Evolutionary conservation across 345 rosid species (phyloP).

Genomic region (Citrus australasica): DNA sequence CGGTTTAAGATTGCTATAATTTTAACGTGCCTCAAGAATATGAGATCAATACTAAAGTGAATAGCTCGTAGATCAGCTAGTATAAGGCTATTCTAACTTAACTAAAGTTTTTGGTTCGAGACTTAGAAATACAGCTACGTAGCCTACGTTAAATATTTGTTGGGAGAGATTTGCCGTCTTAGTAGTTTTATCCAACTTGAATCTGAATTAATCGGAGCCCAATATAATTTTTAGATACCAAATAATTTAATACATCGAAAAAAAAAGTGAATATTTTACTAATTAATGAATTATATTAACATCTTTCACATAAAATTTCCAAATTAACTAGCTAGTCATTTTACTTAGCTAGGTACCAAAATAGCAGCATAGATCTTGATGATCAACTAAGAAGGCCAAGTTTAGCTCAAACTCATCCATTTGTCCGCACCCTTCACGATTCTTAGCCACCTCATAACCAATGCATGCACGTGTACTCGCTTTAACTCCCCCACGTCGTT

Average conservation of each 20-base stretch:
- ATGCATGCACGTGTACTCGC: slow-evolving; percentile 20
- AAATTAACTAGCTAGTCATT: neutral
- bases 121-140: fast-evolving
- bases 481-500: slow-evolving; percentile 12
- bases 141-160: too few relatives aligned
- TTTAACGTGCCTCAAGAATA: too few relatives aligned
- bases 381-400: neutral
- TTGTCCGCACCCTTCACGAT: slow-evolving; percentile 10
- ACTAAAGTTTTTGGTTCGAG: fast-evolving
- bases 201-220: too few relatives aligned
- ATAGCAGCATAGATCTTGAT: neutral
- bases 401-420: slow-evolving; percentile 6
- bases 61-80: fast-evolving
- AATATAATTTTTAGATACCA: too few relatives aligned
- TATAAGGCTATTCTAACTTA: too few relatives aligned
- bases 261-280: too few relatives aligned
- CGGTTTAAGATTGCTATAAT: too few relatives aligned
- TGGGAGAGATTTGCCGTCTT: fast-evolving
- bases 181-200: fast-evolving
- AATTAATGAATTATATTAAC: neutral
- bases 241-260: too few relatives aligned
- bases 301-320: neutral
- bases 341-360: neutral
- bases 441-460: slow-evolving; percentile 18
- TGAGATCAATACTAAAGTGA: too few relatives aligned